These are phyloP conservation scores for Cryptosporidium ubiquitum DNA, from an alignment of 169 alveolate species.

Conservation along the genomic window DNA sequence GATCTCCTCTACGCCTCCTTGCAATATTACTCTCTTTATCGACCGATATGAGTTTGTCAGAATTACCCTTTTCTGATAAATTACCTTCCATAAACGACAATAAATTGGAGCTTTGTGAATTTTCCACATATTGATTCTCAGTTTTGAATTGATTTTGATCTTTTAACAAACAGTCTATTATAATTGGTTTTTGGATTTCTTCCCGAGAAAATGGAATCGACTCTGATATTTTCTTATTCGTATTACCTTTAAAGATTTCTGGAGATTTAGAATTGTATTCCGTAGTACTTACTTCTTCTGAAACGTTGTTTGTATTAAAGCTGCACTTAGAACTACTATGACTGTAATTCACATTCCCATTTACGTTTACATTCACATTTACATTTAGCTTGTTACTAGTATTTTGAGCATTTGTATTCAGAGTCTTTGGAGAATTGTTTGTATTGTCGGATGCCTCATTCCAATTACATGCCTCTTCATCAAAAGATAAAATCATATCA, in stretches of 20 bases:
- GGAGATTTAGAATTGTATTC: slow-evolving; percentile 1
- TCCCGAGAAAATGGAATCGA: slow-evolving; percentile 9
- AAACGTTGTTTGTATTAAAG: not conserved
- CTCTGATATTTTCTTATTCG: not conserved
- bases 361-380: slow-evolving; percentile 52
- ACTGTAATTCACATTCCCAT: slow-evolving; percentile 44
- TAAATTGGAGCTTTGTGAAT: not conserved
- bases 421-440: slow-evolving; percentile 22
- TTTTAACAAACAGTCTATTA: not conserved
- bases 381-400: slow-evolving; percentile 52
- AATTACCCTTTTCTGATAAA: not conserved
- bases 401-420: slow-evolving; percentile 26
- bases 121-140: slow-evolving; percentile 15
- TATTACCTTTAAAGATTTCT: not conserved
- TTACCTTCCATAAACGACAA: not conserved
- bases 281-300: slow-evolving; percentile 12
- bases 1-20: slow-evolving; percentile 54
- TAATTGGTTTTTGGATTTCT: not conserved
- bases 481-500: slow-evolving; percentile 68
- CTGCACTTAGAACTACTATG: slow-evolving; percentile 1
- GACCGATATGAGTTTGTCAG: not conserved
- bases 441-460: not conserved
- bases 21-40: slow-evolving; percentile 10
- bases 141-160: slow-evolving; percentile 16
- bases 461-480: slow-evolving; percentile 46